phyloP scores from a whole-genome alignment of 2,329 filamentous ascomycete species.

The Xylaria sp. region DNA sequence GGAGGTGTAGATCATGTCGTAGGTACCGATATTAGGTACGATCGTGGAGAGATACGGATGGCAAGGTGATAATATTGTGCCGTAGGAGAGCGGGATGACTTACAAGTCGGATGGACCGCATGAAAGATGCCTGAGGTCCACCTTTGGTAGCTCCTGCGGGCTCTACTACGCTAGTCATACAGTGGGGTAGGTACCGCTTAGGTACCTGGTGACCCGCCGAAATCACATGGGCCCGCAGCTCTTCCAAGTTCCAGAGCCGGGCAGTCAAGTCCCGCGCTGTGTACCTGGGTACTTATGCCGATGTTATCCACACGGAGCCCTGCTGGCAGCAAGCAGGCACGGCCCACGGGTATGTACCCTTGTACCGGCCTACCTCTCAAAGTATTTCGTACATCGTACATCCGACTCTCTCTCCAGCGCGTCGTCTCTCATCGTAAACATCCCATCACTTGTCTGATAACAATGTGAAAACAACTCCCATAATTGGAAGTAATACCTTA shows the following conservation, averaged over 20 bases:
- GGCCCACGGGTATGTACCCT: neutral
- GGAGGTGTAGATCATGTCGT: neutral
- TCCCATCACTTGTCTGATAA: neutral
- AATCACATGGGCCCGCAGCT: too few relatives aligned
- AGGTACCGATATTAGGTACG: neutral
- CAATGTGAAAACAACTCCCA: neutral
- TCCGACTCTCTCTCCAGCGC: neutral
- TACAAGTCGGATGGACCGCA: too few relatives aligned
- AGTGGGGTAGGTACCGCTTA: neutral
- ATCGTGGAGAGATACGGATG: neutral
- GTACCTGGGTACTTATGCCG: too few relatives aligned
- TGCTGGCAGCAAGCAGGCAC: too few relatives aligned
- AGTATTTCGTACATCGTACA: neutral
- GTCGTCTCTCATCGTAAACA: neutral
- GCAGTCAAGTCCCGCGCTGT: too few relatives aligned
- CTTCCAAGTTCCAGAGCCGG: too few relatives aligned
- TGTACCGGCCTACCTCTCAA: neutral
- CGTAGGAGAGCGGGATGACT: too few relatives aligned
- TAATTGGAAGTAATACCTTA: neutral
- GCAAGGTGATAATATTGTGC: neutral
- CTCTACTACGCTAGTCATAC: neutral
- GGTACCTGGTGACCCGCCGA: too few relatives aligned
- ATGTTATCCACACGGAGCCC: too few relatives aligned
- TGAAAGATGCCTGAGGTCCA: too few relatives aligned
- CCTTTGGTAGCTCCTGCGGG: too few relatives aligned